Evolutionary conservation across 1,284 basidiomycete genomes (phyloP), one percentile per base, ranked within the genome.

Genomic region (Takashimella koratensis): DNA sequence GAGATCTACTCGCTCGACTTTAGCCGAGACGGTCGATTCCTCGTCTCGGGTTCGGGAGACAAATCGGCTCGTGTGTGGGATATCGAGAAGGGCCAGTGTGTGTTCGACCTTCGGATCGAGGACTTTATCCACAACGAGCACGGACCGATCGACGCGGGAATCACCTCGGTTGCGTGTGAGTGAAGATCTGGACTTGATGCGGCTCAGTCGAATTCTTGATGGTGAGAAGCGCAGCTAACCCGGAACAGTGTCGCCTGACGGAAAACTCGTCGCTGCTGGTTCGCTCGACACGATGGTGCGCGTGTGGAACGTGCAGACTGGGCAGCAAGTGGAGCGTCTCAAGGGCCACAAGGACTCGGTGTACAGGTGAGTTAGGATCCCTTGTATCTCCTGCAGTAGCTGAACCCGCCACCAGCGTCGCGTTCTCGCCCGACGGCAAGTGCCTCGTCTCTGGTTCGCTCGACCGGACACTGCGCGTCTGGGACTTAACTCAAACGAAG

Each of bases 1-100:
- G 91, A 92, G 74, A 91, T 95, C 63, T 95, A 93, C 75, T 89
- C 89, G 4, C 83, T 95, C 54, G 89, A 91, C 70, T 93, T 91
- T 71, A 87, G 87, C 8, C 76, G 81, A 22, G 88, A 94, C 66
- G 90, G 90, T 5, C 79, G 84, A 12, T 83, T 87, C 62, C 84
- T 95, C 57, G 86, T 91, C n/a, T 90, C 87, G 11, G 91, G 90
- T 16, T 90, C 88, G 0, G 89, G 88, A 4, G 92, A 95, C 77
- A 87, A 87, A 75, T 91, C 89, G 10, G 87, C 88, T n/a, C 81
- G 87, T 45, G 85, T 94, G 53, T 95, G 91, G 91, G 85, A 92
- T 69, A 84, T 90, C 76, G 78, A 82, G 22, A 82, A 81, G 19
- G 83, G 84, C 12, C 73, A 77, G 6, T 84, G 81, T 52, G 66